Evolutionary conservation across 352 stramenopile species (phyloP).

Genomic region (Phytopythium litorale): DNA sequence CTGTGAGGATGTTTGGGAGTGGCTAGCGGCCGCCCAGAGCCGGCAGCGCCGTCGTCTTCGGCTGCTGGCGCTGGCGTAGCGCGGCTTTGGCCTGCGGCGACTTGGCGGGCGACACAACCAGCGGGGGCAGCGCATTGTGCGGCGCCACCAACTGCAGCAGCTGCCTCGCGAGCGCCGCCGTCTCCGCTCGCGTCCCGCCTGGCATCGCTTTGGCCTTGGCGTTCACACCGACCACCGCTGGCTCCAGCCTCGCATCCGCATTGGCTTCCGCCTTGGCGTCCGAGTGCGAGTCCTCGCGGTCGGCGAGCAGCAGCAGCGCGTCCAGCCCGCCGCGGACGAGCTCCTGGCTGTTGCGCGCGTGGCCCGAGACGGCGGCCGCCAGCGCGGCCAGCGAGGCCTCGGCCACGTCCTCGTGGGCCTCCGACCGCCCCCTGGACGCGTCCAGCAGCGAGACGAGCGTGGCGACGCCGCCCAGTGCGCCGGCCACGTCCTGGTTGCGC

Average conservation of each 20-base stretch:
- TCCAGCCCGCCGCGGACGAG: constrained; percentile 60
- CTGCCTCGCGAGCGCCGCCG: constrained; percentile 43
- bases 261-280: constrained; percentile 27
- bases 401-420: constrained; percentile 33
- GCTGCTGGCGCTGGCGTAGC: constrained; percentile 5
- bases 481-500: constrained; percentile 60
- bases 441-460: constrained; percentile 47
- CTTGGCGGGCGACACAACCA: background rate
- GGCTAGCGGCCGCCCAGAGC: background rate
- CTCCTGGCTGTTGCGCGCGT: constrained; percentile 59
- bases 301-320: constrained; percentile 51
- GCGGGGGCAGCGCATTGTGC: constrained; percentile 26
- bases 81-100: constrained; percentile 16
- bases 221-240: background rate
- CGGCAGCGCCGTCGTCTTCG: background rate
- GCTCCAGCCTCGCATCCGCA: constrained; percentile 21
- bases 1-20: background rate
- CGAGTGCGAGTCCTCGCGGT: constrained; percentile 16
- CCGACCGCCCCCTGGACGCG: background rate
- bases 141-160: constrained; percentile 56
- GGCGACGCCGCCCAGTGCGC: constrained; percentile 42
- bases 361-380: constrained; percentile 45
- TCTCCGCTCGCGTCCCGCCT: constrained; percentile 26
- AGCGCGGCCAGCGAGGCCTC: constrained; percentile 56
- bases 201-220: too few relatives aligned